Evolutionary conservation across 163 green algal genomes (phyloP), one percentile per base, ranked within the genome.

Genomic region (Prototheca stagnorum): DNA sequence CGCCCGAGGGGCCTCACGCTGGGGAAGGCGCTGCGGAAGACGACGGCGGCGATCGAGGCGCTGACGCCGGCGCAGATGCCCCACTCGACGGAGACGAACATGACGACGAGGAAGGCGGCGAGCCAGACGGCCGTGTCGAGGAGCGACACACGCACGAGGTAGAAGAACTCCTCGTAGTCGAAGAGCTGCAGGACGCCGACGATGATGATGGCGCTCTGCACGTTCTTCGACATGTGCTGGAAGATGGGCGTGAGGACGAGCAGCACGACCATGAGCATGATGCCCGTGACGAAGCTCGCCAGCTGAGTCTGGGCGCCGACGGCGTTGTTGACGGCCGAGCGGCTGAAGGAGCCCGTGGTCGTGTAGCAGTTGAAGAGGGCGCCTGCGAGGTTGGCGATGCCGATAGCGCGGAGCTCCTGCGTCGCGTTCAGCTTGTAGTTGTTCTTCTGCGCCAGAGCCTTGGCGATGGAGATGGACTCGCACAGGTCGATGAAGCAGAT

Each of bases 201-300:
- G 46, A 93, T 86, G 52, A 95, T 78, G 56, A 95, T 92, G 29
- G 85, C 84, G 23, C 64, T 83, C 49, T 85, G 70, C 2, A 65
- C 73, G 63, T 83, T 88, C 41, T 79, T 61, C 2, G 70, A 71
- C 66, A 95, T 74, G 50, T 82, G 63, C 2, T 62, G 56, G 58
- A 95, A 93, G 9, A 94, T 64, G 1, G 62, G 56, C 14, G 82
- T 92, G 46, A 92, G 61, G 56, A 80, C 74, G 19, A 93, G 72
- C 47, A 93, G 73, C 46, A 79, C 72, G 26, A 88, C 55, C 62
- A 82, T 79, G 9, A 93, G 64, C 21, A 68, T 23, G 9, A 76
- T 25, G 28, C 51, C 65, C 49, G 57, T 53, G 19, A 57, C 36
- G 28, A 62, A 48, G 35, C 54, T 59, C 22, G 65, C 62, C 25